These are phyloP conservation scores for Arthroderma sp. DNA, from an alignment of 2,329 filamentous ascomycete species.

Conservation along the genomic window DNA sequence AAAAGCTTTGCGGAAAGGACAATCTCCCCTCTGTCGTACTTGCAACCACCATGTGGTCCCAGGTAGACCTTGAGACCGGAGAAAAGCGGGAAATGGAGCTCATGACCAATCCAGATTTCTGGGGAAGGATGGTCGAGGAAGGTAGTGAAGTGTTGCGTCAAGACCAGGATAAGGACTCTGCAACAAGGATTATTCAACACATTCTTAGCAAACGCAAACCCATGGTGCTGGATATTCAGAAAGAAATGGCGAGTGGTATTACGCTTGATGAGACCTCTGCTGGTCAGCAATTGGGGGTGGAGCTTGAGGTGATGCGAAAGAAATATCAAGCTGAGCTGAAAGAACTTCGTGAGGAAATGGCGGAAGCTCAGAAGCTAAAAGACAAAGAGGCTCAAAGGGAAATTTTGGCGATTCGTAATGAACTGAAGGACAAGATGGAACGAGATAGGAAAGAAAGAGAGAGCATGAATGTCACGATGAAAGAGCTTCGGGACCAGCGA, in stretches of 20 bases:
- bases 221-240: background rate
- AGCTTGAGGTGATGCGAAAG: background rate
- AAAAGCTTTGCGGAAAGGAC: background rate
- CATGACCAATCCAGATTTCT: background rate
- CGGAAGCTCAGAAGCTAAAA: background rate
- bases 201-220: background rate
- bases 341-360: background rate
- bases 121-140: background rate
- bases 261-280: background rate
- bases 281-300: background rate
- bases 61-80: background rate
- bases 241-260: background rate
- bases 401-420: no score
- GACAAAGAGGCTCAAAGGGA: no score
- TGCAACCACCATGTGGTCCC: constrained; percentile 8
- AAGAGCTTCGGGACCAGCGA: no score
- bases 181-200: background rate
- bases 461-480: no score
- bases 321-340: background rate
- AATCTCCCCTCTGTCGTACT: constrained; percentile 3
- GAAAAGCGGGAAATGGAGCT: background rate
- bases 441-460: no score
- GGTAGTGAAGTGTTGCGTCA: background rate
- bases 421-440: no score
- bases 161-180: background rate